Base-by-base conservation (phyloP, 495 filamentous ascomycete species). In the Extremus antarcticus region DNA sequence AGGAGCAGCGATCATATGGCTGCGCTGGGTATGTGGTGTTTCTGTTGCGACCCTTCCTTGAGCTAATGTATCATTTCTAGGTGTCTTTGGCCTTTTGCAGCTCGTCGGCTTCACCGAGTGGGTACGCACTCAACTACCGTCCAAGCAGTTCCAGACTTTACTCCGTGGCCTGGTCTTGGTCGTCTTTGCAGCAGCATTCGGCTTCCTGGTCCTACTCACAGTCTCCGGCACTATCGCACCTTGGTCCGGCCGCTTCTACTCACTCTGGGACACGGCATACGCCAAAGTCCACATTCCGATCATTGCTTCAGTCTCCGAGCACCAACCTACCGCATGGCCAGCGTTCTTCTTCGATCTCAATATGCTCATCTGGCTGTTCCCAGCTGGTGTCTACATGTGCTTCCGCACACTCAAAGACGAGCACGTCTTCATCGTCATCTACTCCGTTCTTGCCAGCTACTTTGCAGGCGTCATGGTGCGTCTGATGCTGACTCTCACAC, bases 241-340 rank as follows among this genome's bases (percentile, higher is more conserved):
- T 7, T 99, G 94, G 94, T 89, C 87, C 64, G 94, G 94, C 53
- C 92, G 94, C 54, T 99, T 99, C 77, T 99, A 99, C 73, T 99
- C 94, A 0, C 80, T 99, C 32, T 99, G 90, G 90, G 94, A 99
- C 71, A 99, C 94, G 10, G 88, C 87, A 61, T 99, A 99, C 67
- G 94, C 94, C 62, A 99, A 99, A 74, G 94, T 97, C 56, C 94
- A 99, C 63, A 99, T 99, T 67, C 94, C 94, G 32, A 99, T 99
- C 65, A 99, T 99, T 71, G 94, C 94, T 22, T 97, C 92, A 2
- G 94, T 99, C 24, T 99, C 94, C 8, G 94, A 99, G 70, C 94
- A 99, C 77, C 94, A 99, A 70, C 94, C 94, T 13, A 99, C 94
- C 23, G 94, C 94, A n/a, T 99, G 94, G 94, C 94, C 94, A 8